phyloP scores from a whole-genome alignment of 1,284 basidiomycete genomes.

The Boletellus deceptivus region DNA sequence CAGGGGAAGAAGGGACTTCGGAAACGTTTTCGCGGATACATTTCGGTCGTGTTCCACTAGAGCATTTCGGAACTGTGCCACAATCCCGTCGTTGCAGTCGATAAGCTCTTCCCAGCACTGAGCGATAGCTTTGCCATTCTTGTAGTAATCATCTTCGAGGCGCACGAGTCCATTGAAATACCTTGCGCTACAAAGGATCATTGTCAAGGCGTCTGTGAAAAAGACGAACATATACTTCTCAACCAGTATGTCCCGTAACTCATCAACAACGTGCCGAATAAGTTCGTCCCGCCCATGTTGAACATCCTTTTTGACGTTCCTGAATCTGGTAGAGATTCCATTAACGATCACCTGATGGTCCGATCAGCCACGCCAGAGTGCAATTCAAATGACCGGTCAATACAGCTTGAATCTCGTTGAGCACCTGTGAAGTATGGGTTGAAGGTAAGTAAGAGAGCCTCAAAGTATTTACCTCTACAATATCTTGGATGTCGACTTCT shows the following conservation, averaged over 20 bases:
- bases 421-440: slow-evolving; percentile 18
- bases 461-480: slow-evolving; percentile 24
- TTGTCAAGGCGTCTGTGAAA: slow-evolving; percentile 2
- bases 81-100: slow-evolving; percentile 31
- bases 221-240: slow-evolving; percentile 13
- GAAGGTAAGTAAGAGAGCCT: not conserved
- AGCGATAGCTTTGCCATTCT: slow-evolving; percentile 32
- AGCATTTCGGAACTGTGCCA: slow-evolving; percentile 26
- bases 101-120: slow-evolving; percentile 37
- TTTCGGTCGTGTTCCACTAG: slow-evolving; percentile 40
- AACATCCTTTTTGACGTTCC: slow-evolving; percentile 40
- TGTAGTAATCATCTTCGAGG: slow-evolving; percentile 44
- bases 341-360: slow-evolving; percentile 39
- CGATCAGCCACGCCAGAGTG: slow-evolving; percentile 12
- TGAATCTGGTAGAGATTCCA: slow-evolving; percentile 43
- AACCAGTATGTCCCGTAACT: slow-evolving; percentile 32
- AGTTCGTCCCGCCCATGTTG: slow-evolving; percentile 41
- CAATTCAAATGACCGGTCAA: slow-evolving; percentile 20
- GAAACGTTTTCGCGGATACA: slow-evolving; percentile 36
- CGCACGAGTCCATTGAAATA: slow-evolving; percentile 42
- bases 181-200: slow-evolving; percentile 29
- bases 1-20: slow-evolving; percentile 32
- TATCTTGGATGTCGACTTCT: slow-evolving; percentile 26
- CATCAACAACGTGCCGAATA: slow-evolving; percentile 40
- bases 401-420: slow-evolving; percentile 36